Evolutionary conservation across 345 rosid genomes (phyloP).

Genomic region (Gynandropsis gynandra): DNA sequence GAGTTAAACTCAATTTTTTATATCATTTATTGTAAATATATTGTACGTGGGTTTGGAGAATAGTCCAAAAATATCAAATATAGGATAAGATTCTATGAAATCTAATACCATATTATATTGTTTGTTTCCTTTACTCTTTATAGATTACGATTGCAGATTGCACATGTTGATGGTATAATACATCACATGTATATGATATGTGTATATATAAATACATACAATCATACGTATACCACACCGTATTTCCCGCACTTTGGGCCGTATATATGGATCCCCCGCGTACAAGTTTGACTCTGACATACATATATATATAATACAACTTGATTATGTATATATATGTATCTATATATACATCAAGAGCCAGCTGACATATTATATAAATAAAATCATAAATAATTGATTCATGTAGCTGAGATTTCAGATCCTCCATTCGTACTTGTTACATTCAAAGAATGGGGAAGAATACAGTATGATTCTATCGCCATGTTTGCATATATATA

Average conservation of each 20-base stretch:
- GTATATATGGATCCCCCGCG: slow-evolving; percentile 13
- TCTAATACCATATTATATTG: slow-evolving; percentile 19
- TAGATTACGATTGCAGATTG: slow-evolving; percentile 21
- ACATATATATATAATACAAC: too few species aligned
- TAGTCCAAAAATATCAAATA: slow-evolving; percentile 19
- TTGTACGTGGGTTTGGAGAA: too few species aligned
- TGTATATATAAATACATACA: slow-evolving; percentile 17
- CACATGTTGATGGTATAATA: slow-evolving; percentile 30
- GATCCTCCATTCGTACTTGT: too few species aligned
- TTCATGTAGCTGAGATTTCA: too few species aligned
- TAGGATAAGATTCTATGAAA: slow-evolving; percentile 28
- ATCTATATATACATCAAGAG: too few species aligned
- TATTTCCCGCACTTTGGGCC: slow-evolving; percentile 16
- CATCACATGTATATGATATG: slow-evolving; percentile 33
- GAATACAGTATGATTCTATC: too few species aligned
- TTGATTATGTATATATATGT: slow-evolving; percentile 3
- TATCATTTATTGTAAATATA: too few species aligned
- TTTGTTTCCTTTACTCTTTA: not conserved
- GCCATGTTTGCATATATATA: too few species aligned
- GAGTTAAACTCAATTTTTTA: too few species aligned
- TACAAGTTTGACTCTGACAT: slow-evolving; percentile 6
- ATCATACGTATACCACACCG: slow-evolving; percentile 21
- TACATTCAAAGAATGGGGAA: too few species aligned
- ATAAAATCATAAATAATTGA: too few species aligned
- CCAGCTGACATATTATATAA: too few species aligned